phyloP scores from a whole-genome alignment of 192 early-diverging fungal genomes.

The Coemansia sp. region DNA sequence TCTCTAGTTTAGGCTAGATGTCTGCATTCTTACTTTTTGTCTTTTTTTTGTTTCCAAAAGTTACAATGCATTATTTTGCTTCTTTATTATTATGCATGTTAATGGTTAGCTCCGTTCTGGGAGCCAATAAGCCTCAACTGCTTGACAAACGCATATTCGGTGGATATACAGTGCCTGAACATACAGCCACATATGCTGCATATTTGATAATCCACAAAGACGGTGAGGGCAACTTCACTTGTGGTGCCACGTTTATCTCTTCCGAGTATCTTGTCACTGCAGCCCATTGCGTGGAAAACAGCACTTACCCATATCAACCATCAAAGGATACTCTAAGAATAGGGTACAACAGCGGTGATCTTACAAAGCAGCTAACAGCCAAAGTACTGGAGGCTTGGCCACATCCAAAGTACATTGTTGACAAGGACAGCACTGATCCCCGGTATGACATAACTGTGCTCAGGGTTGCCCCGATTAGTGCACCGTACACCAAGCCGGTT shows the following conservation, averaged over 20 bases:
- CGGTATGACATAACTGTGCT: conserved; percentile 25
- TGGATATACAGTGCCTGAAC: not conserved
- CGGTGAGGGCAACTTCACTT: not conserved
- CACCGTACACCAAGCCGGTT: not conserved
- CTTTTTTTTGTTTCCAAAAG: not conserved
- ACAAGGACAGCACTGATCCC: not conserved
- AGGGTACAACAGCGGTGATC: conserved; percentile 15
- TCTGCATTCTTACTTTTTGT: not conserved
- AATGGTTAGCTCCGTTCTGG: not conserved
- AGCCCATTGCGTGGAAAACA: conserved; percentile 17
- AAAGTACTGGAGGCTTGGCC: conserved; percentile 1
- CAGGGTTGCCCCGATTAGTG: not conserved
- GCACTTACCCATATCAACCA: not conserved
- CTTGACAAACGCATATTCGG: conserved; percentile 25
- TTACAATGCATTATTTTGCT: not conserved
- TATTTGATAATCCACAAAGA: not conserved
- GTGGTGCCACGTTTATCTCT: conserved; percentile 33
- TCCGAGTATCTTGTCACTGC: conserved; percentile 21
- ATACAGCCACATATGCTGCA: conserved; percentile 11
- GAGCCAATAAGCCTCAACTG: not conserved
- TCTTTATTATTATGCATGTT: not conserved
- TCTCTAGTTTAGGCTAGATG: no score
- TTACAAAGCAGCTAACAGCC: conserved; percentile 3
- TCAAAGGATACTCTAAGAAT: not conserved
- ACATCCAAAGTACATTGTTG: conserved; percentile 10